Conservation (phyloP, 257 asterid genomes). For the Mentha longifolia region DNA sequence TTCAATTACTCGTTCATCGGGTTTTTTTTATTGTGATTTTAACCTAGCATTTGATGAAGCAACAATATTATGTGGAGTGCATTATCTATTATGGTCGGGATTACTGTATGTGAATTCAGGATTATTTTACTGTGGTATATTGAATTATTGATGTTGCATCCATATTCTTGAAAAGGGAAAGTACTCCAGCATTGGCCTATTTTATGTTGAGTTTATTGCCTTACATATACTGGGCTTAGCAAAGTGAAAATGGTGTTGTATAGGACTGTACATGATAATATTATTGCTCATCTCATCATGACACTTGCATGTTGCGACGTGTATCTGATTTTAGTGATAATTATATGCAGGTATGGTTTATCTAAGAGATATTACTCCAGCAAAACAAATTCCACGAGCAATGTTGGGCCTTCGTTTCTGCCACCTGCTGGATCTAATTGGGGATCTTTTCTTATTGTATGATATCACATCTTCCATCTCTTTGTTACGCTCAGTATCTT, state of each 20-base stretch:
- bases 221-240: constrained; percentile 2
- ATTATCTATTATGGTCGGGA: constrained; percentile 15
- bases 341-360: constrained; percentile 42
- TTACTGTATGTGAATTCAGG: constrained; percentile 3
- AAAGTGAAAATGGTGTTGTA: neutral
- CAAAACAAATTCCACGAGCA: constrained; percentile 34
- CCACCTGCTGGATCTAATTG: constrained; percentile 48
- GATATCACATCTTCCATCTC: constrained; percentile 41
- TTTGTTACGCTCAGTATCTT: constrained; percentile 30
- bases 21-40: neutral
- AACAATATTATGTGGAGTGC: constrained; percentile 15
- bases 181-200: constrained; percentile 1
- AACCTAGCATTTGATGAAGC: constrained; percentile 19
- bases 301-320: neutral
- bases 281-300: constrained; percentile 26
- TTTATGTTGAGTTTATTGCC: constrained; percentile 5
- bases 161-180: neutral
- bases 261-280: neutral
- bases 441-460: constrained; percentile 64
- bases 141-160: neutral
- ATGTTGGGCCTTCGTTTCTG: constrained; percentile 36
- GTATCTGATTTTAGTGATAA: constrained; percentile 18
- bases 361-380: constrained; percentile 47
- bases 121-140: neutral
- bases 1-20: constrained; percentile 10